Conservation (phyloP, 1,139 yeast species). For the Debaryomyces udenii region DNA sequence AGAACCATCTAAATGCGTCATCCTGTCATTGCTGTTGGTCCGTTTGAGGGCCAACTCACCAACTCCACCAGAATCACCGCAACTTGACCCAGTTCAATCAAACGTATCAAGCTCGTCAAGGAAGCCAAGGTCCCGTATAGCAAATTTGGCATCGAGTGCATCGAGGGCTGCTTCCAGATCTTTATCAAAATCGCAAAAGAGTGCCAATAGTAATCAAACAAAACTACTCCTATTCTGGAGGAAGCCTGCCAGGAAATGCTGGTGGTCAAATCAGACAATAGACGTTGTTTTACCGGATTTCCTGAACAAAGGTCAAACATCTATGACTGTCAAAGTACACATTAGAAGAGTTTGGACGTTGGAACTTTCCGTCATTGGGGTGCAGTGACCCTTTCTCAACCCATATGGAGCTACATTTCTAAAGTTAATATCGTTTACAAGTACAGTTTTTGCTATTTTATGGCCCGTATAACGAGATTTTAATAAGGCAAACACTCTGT, state of each 20-base stretch:
- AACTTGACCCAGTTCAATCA: conserved; percentile 50
- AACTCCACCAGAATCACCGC: conserved; percentile 54
- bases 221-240: conserved; percentile 93
- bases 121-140: conserved; percentile 52
- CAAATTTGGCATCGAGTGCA: conserved; percentile 45
- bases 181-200: conserved; percentile 45
- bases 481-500: conserved; percentile 5
- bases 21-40: conserved; percentile 82
- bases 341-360: conserved; percentile 84
- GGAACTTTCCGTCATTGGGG: conserved; percentile 66
- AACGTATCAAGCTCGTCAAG: conserved; percentile 37
- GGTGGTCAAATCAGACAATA: conserved; percentile 87
- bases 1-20: conserved; percentile 85
- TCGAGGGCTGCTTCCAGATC: conserved; percentile 58
- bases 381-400: conserved; percentile 33
- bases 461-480: neutral
- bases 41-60: conserved; percentile 49
- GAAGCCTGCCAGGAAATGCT: conserved; percentile 97
- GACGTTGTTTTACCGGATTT: conserved; percentile 48
- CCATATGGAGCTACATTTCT: neutral
- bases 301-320: conserved; percentile 25
- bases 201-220: conserved; percentile 48
- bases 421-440: neutral
- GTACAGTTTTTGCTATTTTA: too few relatives aligned
- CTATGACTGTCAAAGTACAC: conserved; percentile 56